These are phyloP conservation scores for Penicillium verrucosum DNA, from an alignment of 2,329 filamentous ascomycete genomes.

Conservation along the genomic window DNA sequence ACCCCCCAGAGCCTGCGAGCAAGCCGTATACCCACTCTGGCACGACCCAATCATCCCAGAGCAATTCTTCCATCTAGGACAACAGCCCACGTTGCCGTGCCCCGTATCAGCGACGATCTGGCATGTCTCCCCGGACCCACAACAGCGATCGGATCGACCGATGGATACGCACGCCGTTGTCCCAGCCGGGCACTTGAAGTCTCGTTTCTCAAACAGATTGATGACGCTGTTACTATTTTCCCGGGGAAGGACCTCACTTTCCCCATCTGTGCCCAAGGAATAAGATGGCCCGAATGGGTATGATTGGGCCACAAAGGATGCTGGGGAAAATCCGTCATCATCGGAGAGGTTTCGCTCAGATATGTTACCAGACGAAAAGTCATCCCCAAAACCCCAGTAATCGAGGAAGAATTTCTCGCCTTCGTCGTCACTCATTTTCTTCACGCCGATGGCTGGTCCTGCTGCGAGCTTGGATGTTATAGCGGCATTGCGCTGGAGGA, in stretches of 20 bases:
- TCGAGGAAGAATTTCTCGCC: slow-evolving; percentile 49
- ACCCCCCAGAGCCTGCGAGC: slow-evolving; percentile 53
- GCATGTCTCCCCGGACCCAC: slow-evolving; percentile 52
- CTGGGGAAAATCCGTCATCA: not conserved
- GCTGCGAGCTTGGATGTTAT: slow-evolving; percentile 31
- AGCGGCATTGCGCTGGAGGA: slow-evolving; percentile 26
- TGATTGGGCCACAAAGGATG: slow-evolving; percentile 13
- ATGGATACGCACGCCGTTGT: slow-evolving; percentile 55
- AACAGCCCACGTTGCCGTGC: slow-evolving; percentile 59
- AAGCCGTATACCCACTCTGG: slow-evolving; percentile 52
- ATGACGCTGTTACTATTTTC: not conserved
- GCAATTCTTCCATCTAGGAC: slow-evolving; percentile 53
- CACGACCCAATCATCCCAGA: slow-evolving; percentile 52
- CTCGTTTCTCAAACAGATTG: slow-evolving; percentile 29
- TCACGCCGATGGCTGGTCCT: slow-evolving; percentile 30
- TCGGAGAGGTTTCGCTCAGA: slow-evolving; percentile 6
- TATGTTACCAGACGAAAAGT: slow-evolving; percentile 7
- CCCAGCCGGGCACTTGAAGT: slow-evolving; percentile 57
- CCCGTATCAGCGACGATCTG: slow-evolving; percentile 53
- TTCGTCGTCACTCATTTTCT: slow-evolving; percentile 47
- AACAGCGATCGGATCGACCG: slow-evolving; percentile 58
- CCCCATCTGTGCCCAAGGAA: not conserved
- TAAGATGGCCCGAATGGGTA: slow-evolving; percentile 10
- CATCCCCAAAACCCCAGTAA: slow-evolving; percentile 42
- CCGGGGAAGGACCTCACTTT: too few relatives aligned